Percentiles rank a stretch among this genome's conserved stretches.
These are phyloP conservation scores for Gossypioides kirkii DNA, from an alignment of 345 rosid species.

Conservation along the genomic window DNA sequence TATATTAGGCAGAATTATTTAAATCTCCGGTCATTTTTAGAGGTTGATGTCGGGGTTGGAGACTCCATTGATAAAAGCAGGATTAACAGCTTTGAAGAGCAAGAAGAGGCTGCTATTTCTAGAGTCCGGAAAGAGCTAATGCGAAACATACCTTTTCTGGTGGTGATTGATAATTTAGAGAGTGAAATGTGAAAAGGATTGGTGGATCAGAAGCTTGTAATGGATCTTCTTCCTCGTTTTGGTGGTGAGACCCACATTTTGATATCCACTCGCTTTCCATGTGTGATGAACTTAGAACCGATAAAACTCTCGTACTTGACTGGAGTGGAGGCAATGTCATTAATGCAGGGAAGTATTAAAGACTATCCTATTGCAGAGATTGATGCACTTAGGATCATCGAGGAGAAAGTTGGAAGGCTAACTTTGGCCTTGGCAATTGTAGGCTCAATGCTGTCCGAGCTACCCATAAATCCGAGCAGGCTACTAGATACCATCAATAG, in stretches of 20 bases:
- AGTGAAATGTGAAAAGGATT: constrained; percentile 90
- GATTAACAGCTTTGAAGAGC: constrained; percentile 83
- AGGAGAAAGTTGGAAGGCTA: constrained; percentile 79
- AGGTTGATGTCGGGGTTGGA: constrained; percentile 76
- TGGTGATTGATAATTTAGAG: constrained; percentile 86
- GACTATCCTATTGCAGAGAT: constrained; percentile 62
- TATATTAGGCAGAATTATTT: constrained; percentile 81
- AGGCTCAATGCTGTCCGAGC: constrained; percentile 81
- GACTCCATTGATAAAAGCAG: constrained; percentile 47
- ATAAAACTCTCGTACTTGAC: constrained; percentile 73
- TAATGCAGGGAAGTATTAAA: constrained; percentile 71
- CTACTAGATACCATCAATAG: constrained; percentile 79
- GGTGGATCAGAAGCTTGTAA: constrained; percentile 88
- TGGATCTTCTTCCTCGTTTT: constrained; percentile 97
- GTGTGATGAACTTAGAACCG: constrained; percentile 86
- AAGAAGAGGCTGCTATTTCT: constrained; percentile 76
- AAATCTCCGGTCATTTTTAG: constrained; percentile 71
- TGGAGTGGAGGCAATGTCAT: constrained; percentile 72
- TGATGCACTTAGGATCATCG: constrained; percentile 67
- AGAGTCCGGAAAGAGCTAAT: constrained; percentile 76
- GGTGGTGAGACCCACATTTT: constrained; percentile 90
- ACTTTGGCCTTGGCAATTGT: constrained; percentile 75
- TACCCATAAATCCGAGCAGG: constrained; percentile 85
- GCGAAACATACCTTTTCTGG: constrained; percentile 86
- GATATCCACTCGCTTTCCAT: constrained; percentile 66